Conservation (phyloP, 441 rosid genomes). For the Gossypium schwendimanii region DNA sequence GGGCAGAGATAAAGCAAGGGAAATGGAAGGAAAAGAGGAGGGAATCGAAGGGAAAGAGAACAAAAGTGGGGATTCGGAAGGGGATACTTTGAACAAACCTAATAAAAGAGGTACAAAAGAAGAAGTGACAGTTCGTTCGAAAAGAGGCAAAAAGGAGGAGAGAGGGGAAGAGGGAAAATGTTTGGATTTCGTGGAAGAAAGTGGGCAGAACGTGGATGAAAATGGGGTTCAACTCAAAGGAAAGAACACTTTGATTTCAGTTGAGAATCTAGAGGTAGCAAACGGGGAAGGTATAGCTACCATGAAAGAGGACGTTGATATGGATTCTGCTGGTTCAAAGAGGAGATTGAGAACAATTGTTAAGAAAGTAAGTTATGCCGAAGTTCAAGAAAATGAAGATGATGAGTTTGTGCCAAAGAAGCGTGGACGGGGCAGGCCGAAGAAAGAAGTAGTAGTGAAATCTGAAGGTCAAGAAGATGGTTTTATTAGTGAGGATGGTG, state of each 20-base stretch:
- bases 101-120: neutral
- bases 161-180: neutral
- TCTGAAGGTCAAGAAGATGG: neutral
- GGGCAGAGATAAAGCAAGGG: neutral
- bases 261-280: neutral
- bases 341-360: slow-evolving; percentile 14
- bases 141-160: neutral
- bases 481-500: neutral
- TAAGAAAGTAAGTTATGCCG: slow-evolving; percentile 22
- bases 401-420: neutral
- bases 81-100: neutral
- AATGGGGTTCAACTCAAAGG: neutral
- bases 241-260: neutral
- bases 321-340: neutral
- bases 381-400: neutral
- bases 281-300: neutral
- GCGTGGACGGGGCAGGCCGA: neutral
- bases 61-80: neutral
- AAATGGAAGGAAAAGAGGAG: neutral
- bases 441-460: neutral
- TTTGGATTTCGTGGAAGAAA: neutral
- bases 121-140: neutral
- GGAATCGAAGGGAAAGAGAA: neutral
- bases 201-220: slow-evolving; percentile 1
- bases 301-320: neutral